These are phyloP conservation scores for Sherardia arvensis DNA, from an alignment of 257 asterid species.

Conservation along the genomic window DNA sequence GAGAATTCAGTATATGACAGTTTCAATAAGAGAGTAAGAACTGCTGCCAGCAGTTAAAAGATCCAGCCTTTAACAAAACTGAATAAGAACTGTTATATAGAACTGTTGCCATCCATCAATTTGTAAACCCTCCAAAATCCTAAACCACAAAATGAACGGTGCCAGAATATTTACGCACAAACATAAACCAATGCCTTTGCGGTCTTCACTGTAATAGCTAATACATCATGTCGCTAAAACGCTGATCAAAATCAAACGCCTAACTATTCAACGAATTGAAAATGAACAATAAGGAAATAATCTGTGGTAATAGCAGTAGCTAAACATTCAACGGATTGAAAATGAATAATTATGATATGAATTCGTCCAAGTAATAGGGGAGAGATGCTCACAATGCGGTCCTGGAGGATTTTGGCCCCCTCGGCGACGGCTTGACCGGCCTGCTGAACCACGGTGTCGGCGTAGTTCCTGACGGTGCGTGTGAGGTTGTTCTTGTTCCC, in stretches of 20 bases:
- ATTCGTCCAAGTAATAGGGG: not conserved
- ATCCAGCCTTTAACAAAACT: not conserved
- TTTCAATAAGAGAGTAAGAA: not conserved
- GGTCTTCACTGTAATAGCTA: not conserved
- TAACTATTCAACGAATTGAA: not conserved
- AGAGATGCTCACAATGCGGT: slow-evolving; percentile 55
- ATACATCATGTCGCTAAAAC: not conserved
- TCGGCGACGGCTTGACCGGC: slow-evolving; percentile 97
- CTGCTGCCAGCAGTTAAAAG: not conserved
- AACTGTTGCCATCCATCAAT: not conserved
- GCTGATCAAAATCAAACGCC: not conserved
- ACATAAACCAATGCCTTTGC: not conserved
- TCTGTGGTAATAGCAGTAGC: not conserved
- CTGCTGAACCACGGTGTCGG: slow-evolving; percentile 88
- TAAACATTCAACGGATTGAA: not conserved
- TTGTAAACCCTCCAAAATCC: not conserved
- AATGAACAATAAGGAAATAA: not conserved
- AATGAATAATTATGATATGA: not conserved
- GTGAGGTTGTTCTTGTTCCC: slow-evolving; percentile 87
- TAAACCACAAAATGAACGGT: not conserved
- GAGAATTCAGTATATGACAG: not conserved
- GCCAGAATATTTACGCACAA: not conserved
- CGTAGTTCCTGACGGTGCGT: slow-evolving; percentile 78
- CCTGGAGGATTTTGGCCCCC: slow-evolving; percentile 86
- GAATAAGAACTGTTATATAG: too few species aligned